A percentile compares a stretch with the other conserved stretches of the same genome.
Evolutionary conservation across 164 flowering plant species (phyloP).

Genomic region (Vitis cinerea): DNA sequence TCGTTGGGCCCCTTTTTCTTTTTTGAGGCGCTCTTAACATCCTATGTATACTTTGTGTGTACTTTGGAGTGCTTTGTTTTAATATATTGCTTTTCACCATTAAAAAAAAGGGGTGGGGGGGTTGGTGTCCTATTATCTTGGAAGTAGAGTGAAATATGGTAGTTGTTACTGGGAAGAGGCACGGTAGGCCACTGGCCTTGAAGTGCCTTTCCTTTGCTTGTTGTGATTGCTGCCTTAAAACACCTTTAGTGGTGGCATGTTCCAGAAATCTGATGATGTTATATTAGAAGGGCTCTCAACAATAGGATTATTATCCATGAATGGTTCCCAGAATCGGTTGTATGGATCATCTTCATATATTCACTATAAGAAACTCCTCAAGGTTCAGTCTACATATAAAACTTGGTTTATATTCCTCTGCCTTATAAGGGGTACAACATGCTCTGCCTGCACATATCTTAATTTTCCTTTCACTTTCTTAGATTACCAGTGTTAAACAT

Average conservation of each 20-base stretch:
- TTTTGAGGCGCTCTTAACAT: too few species aligned
- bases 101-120: too few species aligned
- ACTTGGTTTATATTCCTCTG: too few species aligned
- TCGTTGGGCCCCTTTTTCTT: too few species aligned
- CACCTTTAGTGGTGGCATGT: conserved; percentile 66
- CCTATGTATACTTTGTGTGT: too few species aligned
- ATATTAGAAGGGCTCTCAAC: conserved; percentile 44
- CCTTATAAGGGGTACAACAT: too few species aligned
- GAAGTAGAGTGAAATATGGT: conserved; percentile 79
- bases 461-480: too few species aligned
- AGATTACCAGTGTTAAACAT: too few species aligned
- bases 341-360: conserved; percentile 59
- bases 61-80: too few species aligned
- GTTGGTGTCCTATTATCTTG: conserved; percentile 67
- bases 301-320: conserved; percentile 44
- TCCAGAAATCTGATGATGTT: conserved; percentile 72
- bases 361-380: conserved; percentile 9
- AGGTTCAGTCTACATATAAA: too few species aligned
- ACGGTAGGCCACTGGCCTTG: conserved; percentile 64
- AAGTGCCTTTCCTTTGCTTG: conserved; percentile 66
- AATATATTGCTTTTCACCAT: too few species aligned
- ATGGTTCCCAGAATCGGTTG: conserved; percentile 83
- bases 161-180: conserved; percentile 47
- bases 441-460: too few species aligned
- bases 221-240: conserved; percentile 48